Evolutionary conservation across 169 alveolate species (phyloP), one percentile per base, ranked within the genome.

Genomic region (Theileria sp.): DNA sequence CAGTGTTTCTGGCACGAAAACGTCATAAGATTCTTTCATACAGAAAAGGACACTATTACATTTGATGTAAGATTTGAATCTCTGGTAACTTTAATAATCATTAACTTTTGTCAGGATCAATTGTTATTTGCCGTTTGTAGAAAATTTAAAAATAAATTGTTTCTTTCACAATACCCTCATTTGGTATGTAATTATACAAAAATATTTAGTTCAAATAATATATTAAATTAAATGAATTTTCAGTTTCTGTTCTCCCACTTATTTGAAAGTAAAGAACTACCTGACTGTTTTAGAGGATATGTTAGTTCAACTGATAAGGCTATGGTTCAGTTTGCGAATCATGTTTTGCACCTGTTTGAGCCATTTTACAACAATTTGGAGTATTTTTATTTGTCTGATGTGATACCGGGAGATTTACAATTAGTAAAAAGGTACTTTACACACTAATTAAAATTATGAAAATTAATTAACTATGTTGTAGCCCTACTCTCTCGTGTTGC

Each of bases 1-100:
- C 84, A 83, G 65, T 83, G 89, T 65, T 65, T 56, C 44, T 83
- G 86, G 86, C 89, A 83, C 69, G 86, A 77, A 51, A 51, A 44
- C 28, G 7, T 83, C 25, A 19, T 83, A 0, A 28, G 62, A n/a
- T 67, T 19, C 58, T 1, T 83, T 1, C 50, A 66, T 23, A 19
- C 58, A 12, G 1, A 15, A 36, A 25, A 58, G 56, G 89, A 83
- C 58, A 34, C 21, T 12, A 34, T 83, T 49, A 51, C 81, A 19
- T 58, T 76, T 7, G 89, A 83, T 7, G 49, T 77, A 26, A 5
- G 17, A 44, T 34, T 83, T 28, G 85, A 79, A 15, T 25, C 72
- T 25, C 64, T 83, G 86, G 88, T 81, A 38, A 36, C 80, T 28
- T 5, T 23, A 15, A 30, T 15, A 3, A 25, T 0, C 17, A 6